These are phyloP conservation scores for Aspergillus sp. DNA, from an alignment of 2,329 filamentous ascomycete species.

Conservation along the genomic window DNA sequence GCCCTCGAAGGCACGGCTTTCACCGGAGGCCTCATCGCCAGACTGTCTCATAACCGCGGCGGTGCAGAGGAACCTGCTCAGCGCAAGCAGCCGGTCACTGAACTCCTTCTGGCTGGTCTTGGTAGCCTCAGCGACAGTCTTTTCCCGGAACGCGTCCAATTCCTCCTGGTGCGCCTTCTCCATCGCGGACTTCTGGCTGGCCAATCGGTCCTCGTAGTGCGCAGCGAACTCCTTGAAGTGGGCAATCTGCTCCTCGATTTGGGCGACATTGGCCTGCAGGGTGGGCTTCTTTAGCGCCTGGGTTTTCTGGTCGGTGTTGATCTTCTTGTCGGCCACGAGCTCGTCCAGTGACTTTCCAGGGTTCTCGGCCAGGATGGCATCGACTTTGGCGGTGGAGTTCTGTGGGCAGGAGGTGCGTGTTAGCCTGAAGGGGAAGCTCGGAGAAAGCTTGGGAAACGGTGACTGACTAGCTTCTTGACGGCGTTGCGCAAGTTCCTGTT, in stretches of 20 bases:
- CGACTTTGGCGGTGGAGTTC: conserved; percentile 52
- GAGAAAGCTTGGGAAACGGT: conserved; percentile 1
- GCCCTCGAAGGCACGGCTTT: conserved; percentile 55
- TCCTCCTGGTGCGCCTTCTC: conserved; percentile 48
- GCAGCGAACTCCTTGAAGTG: conserved; percentile 53
- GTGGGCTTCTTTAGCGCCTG: conserved; percentile 54
- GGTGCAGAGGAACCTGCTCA: conserved; percentile 54
- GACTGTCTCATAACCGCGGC: conserved; percentile 52
- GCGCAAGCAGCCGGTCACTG: conserved; percentile 46
- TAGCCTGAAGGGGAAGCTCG: conserved; percentile 6
- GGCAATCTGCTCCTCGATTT: conserved; percentile 52
- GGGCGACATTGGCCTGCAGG: conserved; percentile 46
- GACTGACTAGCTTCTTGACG: conserved; percentile 83
- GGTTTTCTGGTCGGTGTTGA: conserved; percentile 57
- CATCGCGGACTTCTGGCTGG: conserved; percentile 47
- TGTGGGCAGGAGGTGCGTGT: conserved; percentile 22
- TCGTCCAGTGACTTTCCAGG: conserved; percentile 52
- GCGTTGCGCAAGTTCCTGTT: conserved; percentile 81
- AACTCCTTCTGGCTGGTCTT: conserved; percentile 40
- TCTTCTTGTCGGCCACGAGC: conserved; percentile 53
- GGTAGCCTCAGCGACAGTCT: conserved; percentile 41
- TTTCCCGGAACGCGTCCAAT: conserved; percentile 44
- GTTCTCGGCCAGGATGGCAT: conserved; percentile 52
- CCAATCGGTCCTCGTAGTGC: conserved; percentile 48
- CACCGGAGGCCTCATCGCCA: conserved; percentile 48